Evolutionary conservation across 2,329 filamentous ascomycete genomes (phyloP).

Genomic region (Teratosphaeria destructans): DNA sequence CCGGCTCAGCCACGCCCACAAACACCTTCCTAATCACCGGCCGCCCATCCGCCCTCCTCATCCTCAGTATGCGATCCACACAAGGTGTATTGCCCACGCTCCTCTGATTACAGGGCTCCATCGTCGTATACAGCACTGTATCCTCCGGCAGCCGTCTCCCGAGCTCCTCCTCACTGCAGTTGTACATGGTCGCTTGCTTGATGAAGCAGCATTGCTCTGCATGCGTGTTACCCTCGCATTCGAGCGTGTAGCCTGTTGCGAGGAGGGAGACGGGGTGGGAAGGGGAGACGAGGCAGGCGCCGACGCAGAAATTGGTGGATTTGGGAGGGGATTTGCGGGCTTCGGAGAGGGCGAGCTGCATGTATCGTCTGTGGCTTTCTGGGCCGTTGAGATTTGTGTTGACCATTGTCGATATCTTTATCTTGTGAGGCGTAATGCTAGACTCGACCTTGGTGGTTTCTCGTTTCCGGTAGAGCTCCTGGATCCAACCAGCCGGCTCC

Average conservation of each 20-base stretch:
- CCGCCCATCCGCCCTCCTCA: slow-evolving; percentile 36
- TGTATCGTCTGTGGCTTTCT: slow-evolving; percentile 32
- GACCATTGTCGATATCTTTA: neutral
- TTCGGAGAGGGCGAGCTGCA: slow-evolving; percentile 63
- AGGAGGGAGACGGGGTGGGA: slow-evolving; percentile 48
- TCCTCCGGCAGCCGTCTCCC: slow-evolving; percentile 41
- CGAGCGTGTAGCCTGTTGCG: slow-evolving; percentile 79
- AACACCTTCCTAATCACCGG: slow-evolving; percentile 65
- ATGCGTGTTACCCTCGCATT: slow-evolving; percentile 86
- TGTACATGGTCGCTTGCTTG: slow-evolving; percentile 47
- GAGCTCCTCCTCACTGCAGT: slow-evolving; percentile 44
- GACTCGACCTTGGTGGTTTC: neutral
- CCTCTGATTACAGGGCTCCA: slow-evolving; percentile 72
- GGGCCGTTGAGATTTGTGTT: neutral
- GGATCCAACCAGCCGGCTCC: neutral
- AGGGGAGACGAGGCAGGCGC: slow-evolving; percentile 57
- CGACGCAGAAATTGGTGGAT: slow-evolving; percentile 87
- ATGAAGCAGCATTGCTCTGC: slow-evolving; percentile 86
- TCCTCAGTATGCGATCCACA: slow-evolving; percentile 61
- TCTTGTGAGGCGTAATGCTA: neutral
- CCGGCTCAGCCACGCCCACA: slow-evolving; percentile 78
- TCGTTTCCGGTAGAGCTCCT: neutral
- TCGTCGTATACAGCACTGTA: slow-evolving; percentile 74
- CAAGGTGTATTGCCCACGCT: slow-evolving; percentile 68
- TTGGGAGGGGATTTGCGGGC: slow-evolving; percentile 73